Evolutionary conservation across 169 alveolate genomes (phyloP), one percentile per base, ranked within the genome.

Genomic region (Plasmodium inui): DNA sequence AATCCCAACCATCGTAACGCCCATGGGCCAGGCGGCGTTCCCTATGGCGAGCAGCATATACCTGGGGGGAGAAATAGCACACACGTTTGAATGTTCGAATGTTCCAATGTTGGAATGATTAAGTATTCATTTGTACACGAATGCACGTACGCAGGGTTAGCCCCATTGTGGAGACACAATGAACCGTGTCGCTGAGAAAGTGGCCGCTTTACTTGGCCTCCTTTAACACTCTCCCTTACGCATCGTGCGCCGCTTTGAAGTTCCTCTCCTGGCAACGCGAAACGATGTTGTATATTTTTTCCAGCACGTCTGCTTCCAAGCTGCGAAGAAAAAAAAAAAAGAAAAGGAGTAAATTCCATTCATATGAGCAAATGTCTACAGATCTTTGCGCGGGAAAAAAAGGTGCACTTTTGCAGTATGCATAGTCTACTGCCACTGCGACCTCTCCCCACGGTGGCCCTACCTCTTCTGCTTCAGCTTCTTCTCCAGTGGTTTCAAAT

Each of bases 1-100:
- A 41, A 98, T 98, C 41, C 99, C 99, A 71, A 98, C 99, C 99
- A 97, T 98, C 53, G 99, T 98, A 19, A 98, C 99, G 10, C 99
- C 99, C 98, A 96, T 96, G 28, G 99, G 99, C 99, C 99, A 98
- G 6, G 99, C 98, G n/a, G 99, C 99, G 95, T 98, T 98, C 17
- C 99, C 99, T 55, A 98, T 98, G 78, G 99, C 98, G 53, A 98
- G 98, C 34, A 96, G 95, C 92, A 97, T 95, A 95, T 98, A 95
- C 39, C 96, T 96, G n/a, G 80, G 80, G 32, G 97, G 95, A n/a
- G 92, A 97, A 93, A 89, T 92, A 95, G 82, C 61, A 50, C 22
- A 50, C 22, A 50, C 6, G 9, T 37, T 37, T 8, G 44, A 37
- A 2, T 2, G 6, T 37, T 37, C 8, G 44, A 37, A 2, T 2